Conservation (phyloP, 1,139 yeast genomes). For the Magnusiomyces paraingens region DNA sequence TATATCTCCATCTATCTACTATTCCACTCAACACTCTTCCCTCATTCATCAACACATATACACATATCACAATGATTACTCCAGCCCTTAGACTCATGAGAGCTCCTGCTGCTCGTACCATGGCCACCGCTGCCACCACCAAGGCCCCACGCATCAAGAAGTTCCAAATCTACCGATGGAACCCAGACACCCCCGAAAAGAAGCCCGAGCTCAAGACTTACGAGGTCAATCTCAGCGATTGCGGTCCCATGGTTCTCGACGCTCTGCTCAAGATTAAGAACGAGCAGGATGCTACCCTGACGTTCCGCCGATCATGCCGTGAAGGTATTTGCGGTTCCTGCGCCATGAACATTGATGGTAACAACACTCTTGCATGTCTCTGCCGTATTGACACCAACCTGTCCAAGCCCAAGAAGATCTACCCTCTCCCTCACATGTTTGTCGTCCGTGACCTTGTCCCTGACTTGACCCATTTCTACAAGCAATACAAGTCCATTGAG, state of each 20-base stretch:
- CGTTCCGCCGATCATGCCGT: slow-evolving; percentile 97
- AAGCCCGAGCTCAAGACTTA: slow-evolving; percentile 84
- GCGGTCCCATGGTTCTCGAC: slow-evolving; percentile 98
- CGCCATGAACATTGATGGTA: slow-evolving; percentile 99
- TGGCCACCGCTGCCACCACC: slow-evolving; percentile 23
- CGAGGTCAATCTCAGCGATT: slow-evolving; percentile 75
- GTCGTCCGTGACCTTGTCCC: slow-evolving; percentile 97
- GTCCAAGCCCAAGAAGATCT: slow-evolving; percentile 72
- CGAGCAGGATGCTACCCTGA: slow-evolving; percentile 91
- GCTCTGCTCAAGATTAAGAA: slow-evolving; percentile 91
- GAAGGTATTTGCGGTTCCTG: slow-evolving; percentile 99
- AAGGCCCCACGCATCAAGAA: slow-evolving; percentile 57
- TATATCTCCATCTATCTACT: too few relatives aligned
- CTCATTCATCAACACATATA: background rate
- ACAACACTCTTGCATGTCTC: slow-evolving; percentile 92
- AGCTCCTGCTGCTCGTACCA: slow-evolving; percentile 14
- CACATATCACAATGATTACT: slow-evolving; percentile 7
- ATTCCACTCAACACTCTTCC: background rate
- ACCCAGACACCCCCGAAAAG: slow-evolving; percentile 91
- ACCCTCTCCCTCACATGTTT: slow-evolving; percentile 98
- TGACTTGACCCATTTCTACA: slow-evolving; percentile 93
- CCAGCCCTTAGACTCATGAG: slow-evolving; percentile 7
- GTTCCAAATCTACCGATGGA: slow-evolving; percentile 95
- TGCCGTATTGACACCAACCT: slow-evolving; percentile 85
- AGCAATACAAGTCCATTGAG: slow-evolving; percentile 96